Base-by-base conservation (phyloP, 2,329 filamentous ascomycete genomes). In the Ophiostoma sp. region DNA sequence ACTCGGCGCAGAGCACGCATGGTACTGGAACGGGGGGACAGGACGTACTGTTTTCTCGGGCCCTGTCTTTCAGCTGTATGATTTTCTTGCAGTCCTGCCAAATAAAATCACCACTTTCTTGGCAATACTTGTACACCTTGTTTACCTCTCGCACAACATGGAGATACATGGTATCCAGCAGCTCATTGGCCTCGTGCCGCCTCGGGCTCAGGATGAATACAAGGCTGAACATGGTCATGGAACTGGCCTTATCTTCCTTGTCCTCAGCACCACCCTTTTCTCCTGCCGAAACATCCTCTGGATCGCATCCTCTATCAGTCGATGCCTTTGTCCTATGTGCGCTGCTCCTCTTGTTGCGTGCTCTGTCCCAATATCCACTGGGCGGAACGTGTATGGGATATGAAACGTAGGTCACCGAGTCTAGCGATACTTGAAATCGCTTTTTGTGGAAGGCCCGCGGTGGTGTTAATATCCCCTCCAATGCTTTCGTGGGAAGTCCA, bases 151-250 rank as follows among this genome's bases (percentile, higher is more conserved):
- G 95, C 72, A 93, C 89, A 52, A 98, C 89, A 76, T 97, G 91
- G 67, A 91, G 84, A 76, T 97, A 97, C 75, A 97, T 78, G 5
- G 81, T 88, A 72, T 96, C 91, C 60, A 89, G 85, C 63, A 96
- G 75, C 81, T 85, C 83, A 68, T 91, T 90, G 72, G 90, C 88
- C 75, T 97, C 91, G 68, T 93, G 82, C 66, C 89, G 87, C 65
- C 89, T 89, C 3, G 93, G 91, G 72, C 92, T 90, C 72, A 97
- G 81, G 66, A 97, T 91, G 77, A 98, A 98, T 38, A 98, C 93
- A 11, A 97, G 85, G 77, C 97, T 96, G 79, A 99, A 99, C 94
- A 98, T 98, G 71, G 89, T 93, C 91, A 98, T 93, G 64, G 86
- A 86, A 72, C 84, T 86, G 73, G 82, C 82, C 76, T 91, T 88